phyloP scores from a whole-genome alignment of 1,139 yeast genomes.

The Kurtzmaniella natalensis region DNA sequence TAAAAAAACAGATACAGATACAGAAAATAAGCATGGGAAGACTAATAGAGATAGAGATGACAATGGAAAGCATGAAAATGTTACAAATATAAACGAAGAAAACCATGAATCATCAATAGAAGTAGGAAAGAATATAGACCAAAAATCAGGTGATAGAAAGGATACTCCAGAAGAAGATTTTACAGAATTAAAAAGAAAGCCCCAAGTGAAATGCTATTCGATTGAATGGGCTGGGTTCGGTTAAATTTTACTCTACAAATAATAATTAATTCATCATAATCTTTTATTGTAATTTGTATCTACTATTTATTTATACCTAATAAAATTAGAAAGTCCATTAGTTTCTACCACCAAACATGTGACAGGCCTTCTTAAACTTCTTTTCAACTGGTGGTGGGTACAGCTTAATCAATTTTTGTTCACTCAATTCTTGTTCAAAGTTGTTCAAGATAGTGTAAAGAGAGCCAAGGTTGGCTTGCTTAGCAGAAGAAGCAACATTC shows the following conservation, averaged over 20 bases:
- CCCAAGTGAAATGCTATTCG: constrained; percentile 43
- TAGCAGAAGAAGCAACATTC: not conserved
- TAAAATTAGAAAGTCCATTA: no score
- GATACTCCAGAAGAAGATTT: no score
- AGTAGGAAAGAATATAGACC: no score
- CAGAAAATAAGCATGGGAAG: constrained; percentile 2
- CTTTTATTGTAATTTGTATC: not conserved
- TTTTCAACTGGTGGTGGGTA: constrained; percentile 4
- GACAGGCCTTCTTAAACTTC: constrained; percentile 1
- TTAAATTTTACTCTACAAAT: constrained; percentile 14
- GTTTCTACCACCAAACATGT: not conserved
- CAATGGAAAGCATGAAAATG: no score
- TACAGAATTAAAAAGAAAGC: constrained; percentile 9
- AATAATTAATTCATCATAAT: not conserved
- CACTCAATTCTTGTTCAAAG: not conserved
- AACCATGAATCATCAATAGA: no score
- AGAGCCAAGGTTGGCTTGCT: not conserved
- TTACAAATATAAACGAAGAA: no score
- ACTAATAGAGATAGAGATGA: constrained; percentile 7
- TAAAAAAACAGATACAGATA: constrained; percentile 13
- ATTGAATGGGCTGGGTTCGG: constrained; percentile 86
- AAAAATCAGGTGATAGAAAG: no score
- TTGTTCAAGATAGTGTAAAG: not conserved
- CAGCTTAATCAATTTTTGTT: not conserved
- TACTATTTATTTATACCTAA: not conserved